Evolutionary conservation across 768 basidiomycete species (phyloP).

Genomic region (Suillus ampliporus): DNA sequence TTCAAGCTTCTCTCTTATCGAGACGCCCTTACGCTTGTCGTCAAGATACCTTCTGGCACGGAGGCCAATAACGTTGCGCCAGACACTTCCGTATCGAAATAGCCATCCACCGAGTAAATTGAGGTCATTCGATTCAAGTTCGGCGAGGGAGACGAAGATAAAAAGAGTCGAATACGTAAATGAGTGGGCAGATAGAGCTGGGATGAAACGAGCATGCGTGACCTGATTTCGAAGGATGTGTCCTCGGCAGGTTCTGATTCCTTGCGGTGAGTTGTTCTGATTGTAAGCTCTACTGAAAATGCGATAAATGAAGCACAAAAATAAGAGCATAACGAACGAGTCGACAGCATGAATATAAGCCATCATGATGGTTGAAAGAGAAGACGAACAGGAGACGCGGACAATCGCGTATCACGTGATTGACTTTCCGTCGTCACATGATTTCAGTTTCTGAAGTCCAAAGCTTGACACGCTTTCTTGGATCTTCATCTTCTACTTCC

Average conservation of each 20-base stretch:
- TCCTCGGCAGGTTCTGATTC: constrained; percentile 19
- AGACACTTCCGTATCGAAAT: constrained; percentile 58
- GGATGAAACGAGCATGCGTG: constrained; percentile 58
- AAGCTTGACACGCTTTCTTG: background rate
- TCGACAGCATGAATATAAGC: background rate
- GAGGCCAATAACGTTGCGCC: constrained; percentile 52
- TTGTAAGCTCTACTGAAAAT: background rate
- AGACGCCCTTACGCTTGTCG: constrained; percentile 19
- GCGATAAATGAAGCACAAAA: background rate
- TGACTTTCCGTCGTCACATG: background rate
- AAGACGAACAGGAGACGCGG: background rate
- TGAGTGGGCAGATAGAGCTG: constrained; percentile 50
- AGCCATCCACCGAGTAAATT: constrained; percentile 52
- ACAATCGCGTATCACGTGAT: background rate
- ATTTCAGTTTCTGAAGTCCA: background rate
- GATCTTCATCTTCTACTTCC: background rate
- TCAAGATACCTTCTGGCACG: constrained; percentile 51
- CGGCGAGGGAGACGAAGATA: constrained; percentile 59
- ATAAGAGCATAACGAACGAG: background rate
- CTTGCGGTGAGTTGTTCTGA: background rate
- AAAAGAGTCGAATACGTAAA: constrained; percentile 68
- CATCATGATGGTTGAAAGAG: background rate
- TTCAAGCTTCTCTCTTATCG: constrained; percentile 49
- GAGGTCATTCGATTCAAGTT: constrained; percentile 52
- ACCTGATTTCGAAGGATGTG: constrained; percentile 60